phyloP scores from a whole-genome alignment of 78 protist genomes.

The Dictyostelium capitatum region DNA sequence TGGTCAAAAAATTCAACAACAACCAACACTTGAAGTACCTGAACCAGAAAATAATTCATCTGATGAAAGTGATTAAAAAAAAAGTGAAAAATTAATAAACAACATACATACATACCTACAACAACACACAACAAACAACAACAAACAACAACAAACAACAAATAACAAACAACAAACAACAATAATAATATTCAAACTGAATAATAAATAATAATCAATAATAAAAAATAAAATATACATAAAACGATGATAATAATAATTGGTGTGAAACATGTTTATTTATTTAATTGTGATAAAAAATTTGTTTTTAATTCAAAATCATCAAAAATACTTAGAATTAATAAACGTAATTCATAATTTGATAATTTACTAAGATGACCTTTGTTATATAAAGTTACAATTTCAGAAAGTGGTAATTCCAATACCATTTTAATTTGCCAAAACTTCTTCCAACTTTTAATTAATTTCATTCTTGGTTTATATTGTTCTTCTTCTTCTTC shows the following conservation, averaged over 20 bases:
- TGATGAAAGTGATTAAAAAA: conserved; percentile 46
- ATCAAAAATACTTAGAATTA: conserved; percentile 52
- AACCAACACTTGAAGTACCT: conserved; percentile 49
- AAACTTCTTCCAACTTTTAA: conserved; percentile 59
- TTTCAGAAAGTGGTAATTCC: conserved; percentile 51
- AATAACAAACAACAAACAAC: background rate
- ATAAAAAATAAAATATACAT: background rate
- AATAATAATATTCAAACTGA: background rate
- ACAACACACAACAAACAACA: background rate
- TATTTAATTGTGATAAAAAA: conserved; percentile 33
- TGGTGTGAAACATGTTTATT: background rate
- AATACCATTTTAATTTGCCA: conserved; percentile 58
- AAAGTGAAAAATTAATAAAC: background rate
- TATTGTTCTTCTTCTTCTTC: conserved; percentile 39
- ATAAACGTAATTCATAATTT: conserved; percentile 21
- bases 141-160: background rate
- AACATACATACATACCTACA: background rate
- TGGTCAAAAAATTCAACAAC: background rate
- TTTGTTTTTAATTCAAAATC: conserved; percentile 60
- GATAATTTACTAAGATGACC: conserved; percentile 29
- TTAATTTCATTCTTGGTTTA: conserved; percentile 31
- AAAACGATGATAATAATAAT: background rate
- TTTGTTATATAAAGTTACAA: conserved; percentile 32
- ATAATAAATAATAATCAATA: background rate
- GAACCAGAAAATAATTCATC: conserved; percentile 46